phyloP scores from a whole-genome alignment of 352 stramenopile species.

The Phytophthora sansomeana region DNA sequence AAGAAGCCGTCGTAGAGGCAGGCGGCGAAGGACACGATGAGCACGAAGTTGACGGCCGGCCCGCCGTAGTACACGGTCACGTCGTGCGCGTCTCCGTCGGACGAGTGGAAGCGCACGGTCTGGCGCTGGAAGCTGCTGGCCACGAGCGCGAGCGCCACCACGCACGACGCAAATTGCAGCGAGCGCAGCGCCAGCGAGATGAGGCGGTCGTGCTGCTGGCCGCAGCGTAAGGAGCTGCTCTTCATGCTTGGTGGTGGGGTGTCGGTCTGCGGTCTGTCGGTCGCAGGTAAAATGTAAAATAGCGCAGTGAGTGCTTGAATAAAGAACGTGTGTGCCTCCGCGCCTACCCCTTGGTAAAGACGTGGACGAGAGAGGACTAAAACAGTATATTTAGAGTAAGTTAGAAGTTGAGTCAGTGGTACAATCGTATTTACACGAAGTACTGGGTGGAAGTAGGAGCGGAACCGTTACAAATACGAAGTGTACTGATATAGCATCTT shows the following conservation, averaged over 20 bases:
- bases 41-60: conserved; percentile 62
- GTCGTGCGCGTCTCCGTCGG: conserved; percentile 24
- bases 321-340: background rate
- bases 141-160: conserved; percentile 61
- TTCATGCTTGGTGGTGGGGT: background rate
- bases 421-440: background rate
- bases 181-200: conserved; percentile 59
- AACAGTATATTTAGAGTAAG: no score
- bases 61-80: conserved; percentile 70
- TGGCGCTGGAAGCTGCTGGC: conserved; percentile 53
- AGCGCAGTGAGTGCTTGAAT: background rate
- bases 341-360: no score
- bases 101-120: conserved; percentile 30
- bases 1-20: conserved; percentile 60
- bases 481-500: background rate
- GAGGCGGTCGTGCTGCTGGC: conserved; percentile 47
- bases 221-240: conserved; percentile 28
- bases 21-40: conserved; percentile 69
- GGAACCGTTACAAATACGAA: background rate
- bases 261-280: no score
- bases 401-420: background rate
- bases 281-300: conserved; percentile 31
- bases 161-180: conserved; percentile 56
- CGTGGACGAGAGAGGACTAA: no score
- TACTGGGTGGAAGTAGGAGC: no score